Evolutionary conservation across 83 land plant species (phyloP).

Genomic region (Diphasiastrum complanatum): DNA sequence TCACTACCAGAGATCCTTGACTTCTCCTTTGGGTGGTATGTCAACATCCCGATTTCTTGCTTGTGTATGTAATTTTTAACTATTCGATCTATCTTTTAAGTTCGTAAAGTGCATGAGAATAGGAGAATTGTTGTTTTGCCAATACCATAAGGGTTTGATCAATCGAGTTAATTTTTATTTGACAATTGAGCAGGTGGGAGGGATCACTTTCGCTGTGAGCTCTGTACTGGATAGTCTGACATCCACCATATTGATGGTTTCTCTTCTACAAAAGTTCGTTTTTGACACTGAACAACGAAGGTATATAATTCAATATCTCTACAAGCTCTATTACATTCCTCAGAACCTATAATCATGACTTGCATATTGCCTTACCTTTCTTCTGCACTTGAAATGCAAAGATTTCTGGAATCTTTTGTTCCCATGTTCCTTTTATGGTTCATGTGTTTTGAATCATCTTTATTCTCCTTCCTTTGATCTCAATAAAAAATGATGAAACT

Average conservation of each 20-base stretch:
- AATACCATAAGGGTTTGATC: not conserved
- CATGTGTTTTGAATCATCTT: no score
- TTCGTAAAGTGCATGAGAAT: not conserved
- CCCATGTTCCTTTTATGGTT: no score
- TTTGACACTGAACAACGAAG: constrained; percentile 79
- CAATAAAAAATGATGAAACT: no score
- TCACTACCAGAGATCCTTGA: constrained; percentile 84
- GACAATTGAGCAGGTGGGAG: constrained; percentile 57
- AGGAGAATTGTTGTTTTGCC: constrained; percentile 3
- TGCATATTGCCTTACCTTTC: no score
- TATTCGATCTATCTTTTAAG: not conserved
- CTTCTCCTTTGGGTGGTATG: constrained; percentile 93
- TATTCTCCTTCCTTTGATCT: no score
- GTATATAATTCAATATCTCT: constrained; percentile 41
- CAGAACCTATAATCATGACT: no score
- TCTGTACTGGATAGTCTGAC: constrained; percentile 93
- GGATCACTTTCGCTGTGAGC: constrained; percentile 88
- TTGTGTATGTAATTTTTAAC: not conserved
- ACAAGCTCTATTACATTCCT: not conserved
- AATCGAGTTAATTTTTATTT: not conserved
- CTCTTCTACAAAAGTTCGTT: constrained; percentile 77
- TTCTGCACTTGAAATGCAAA: no score
- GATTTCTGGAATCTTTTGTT: no score
- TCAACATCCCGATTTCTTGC: not conserved
- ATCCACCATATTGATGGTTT: constrained; percentile 95